These are phyloP conservation scores for Geosmithia putterillii DNA, from an alignment of 2,329 filamentous ascomycete species.

Conservation along the genomic window DNA sequence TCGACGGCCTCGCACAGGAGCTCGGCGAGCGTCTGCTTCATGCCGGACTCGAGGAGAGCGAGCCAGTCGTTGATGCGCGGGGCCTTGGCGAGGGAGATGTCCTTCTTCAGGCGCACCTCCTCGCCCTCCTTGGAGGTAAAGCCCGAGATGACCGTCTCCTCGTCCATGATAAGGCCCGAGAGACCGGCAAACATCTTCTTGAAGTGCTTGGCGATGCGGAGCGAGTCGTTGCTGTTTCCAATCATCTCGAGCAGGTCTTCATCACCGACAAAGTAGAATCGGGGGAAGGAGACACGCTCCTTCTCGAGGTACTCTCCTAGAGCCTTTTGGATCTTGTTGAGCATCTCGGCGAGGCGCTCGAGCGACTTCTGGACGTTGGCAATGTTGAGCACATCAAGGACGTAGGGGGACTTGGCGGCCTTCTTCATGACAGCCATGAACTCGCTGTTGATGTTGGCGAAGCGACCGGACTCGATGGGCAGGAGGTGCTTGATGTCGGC, in stretches of 20 bases:
- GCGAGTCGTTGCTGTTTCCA: conserved; percentile 94
- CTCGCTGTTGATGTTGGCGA: conserved; percentile 98
- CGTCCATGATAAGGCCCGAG: conserved; percentile 80
- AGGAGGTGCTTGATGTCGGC: conserved; percentile 97
- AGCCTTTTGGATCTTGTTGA: conserved; percentile 99
- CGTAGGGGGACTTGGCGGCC: conserved; percentile 89
- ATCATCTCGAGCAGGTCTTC: conserved; percentile 98
- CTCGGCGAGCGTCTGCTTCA: conserved; percentile 90
- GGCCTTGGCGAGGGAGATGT: conserved; percentile 84
- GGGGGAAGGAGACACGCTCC: conserved; percentile 91
- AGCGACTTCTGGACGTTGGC: conserved; percentile 91
- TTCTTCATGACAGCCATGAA: conserved; percentile 99
- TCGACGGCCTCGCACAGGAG: conserved; percentile 76
- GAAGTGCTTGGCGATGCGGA: conserved; percentile 95
- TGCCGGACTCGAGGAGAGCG: conserved; percentile 78
- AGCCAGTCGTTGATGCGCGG: conserved; percentile 99
- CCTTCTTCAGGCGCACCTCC: conserved; percentile 72
- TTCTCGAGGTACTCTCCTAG: conserved; percentile 97
- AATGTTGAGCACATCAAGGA: conserved; percentile 92
- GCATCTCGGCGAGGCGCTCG: conserved; percentile 86
- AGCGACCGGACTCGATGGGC: conserved; percentile 89
- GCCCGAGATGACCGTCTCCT: conserved; percentile 78
- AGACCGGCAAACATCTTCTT: conserved; percentile 99
- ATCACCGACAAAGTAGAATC: conserved; percentile 99
- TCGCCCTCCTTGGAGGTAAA: conserved; percentile 96